Conservation (phyloP, 306 rosid genomes). For the Canavalia gladiata region DNA sequence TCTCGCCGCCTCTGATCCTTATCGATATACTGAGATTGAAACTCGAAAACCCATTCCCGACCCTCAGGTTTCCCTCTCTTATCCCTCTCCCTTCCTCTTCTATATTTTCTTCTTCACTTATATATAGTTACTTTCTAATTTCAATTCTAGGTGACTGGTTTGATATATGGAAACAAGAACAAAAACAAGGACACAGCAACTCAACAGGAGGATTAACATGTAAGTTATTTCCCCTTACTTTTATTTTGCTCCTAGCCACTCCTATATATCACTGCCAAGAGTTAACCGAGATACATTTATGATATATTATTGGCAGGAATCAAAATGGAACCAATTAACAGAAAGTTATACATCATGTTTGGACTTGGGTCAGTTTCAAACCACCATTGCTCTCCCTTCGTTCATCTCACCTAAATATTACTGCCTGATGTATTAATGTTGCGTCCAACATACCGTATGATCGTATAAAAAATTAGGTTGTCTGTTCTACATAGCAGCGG, state of each 20-base stretch:
- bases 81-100: neutral
- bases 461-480: constrained; percentile 21
- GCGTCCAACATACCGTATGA: neutral
- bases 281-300: neutral
- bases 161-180: constrained; percentile 81
- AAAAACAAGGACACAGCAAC: constrained; percentile 54
- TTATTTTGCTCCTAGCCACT: neutral
- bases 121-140: neutral
- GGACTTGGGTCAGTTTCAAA: neutral
- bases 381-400: neutral
- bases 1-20: constrained; percentile 69
- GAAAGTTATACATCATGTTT: constrained; percentile 16
- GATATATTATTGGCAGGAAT: constrained; percentile 22
- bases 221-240: constrained; percentile 34
- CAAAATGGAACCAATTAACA: constrained; percentile 20
- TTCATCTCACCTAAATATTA: constrained; percentile 27
- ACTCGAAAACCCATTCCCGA: constrained; percentile 88
- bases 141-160: constrained; percentile 70
- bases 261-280: neutral
- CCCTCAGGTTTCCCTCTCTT: constrained; percentile 66
- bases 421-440: constrained; percentile 14
- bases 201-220: constrained; percentile 55
- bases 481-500: constrained; percentile 31
- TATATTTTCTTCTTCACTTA: neutral
- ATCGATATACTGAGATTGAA: constrained; percentile 77